phyloP scores from a whole-genome alignment of 352 stramenopile genomes.

The Phytophthora litchii region DNA sequence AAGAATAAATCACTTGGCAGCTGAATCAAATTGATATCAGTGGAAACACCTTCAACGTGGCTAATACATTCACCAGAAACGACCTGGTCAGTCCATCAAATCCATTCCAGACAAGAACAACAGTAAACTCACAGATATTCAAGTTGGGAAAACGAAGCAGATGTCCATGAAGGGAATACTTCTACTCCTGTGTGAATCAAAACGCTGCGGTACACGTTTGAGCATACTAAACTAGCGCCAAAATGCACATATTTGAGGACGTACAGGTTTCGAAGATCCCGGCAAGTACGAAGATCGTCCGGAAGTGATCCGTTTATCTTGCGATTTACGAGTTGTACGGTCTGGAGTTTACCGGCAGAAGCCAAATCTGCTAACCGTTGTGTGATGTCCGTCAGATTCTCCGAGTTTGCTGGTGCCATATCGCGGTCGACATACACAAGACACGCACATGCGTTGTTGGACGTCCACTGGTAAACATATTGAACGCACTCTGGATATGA shows the following conservation, averaged over 20 bases:
- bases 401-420: conserved; percentile 20
- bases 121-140: conserved; percentile 44
- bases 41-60: conserved; percentile 34
- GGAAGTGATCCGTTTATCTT: conserved; percentile 33
- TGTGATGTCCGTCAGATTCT: conserved; percentile 25
- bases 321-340: conserved; percentile 37
- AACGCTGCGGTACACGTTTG: conserved; percentile 23
- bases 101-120: neutral
- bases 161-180: conserved; percentile 31
- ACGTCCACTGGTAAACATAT: conserved; percentile 12
- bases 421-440: conserved; percentile 39
- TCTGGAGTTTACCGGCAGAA: conserved; percentile 26
- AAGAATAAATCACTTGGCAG: conserved; percentile 34
- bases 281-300: conserved; percentile 22
- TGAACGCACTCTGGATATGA: conserved; percentile 21
- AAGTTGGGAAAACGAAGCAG: conserved; percentile 30
- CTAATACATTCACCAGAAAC: conserved; percentile 13
- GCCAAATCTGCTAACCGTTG: conserved; percentile 22
- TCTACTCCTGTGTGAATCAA: conserved; percentile 40
- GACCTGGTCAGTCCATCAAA: neutral
- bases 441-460: conserved; percentile 21
- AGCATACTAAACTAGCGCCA: neutral
- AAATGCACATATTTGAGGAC: conserved; percentile 1
- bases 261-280: conserved; percentile 36
- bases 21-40: conserved; percentile 20